Evolutionary conservation across 1,284 basidiomycete genomes (phyloP).

Genomic region (Ganoderma multipileum): DNA sequence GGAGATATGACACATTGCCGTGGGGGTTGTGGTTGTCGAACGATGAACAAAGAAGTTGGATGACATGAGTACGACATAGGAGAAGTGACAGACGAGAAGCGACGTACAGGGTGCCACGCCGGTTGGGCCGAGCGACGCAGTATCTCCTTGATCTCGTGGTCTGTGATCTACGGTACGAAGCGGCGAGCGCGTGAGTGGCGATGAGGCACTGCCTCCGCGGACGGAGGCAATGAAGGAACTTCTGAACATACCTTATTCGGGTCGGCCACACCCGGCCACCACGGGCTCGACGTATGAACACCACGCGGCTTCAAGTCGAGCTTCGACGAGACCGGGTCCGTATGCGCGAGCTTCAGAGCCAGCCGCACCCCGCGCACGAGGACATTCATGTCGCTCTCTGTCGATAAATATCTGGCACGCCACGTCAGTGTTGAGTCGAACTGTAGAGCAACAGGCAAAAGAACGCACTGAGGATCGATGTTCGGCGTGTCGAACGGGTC

Average conservation of each 20-base stretch:
- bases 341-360: constrained; percentile 34
- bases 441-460: neutral
- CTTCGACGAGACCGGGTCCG: constrained; percentile 37
- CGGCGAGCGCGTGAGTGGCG: no score
- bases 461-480: constrained; percentile 48
- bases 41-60: no score
- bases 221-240: no score
- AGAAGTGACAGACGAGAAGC: neutral
- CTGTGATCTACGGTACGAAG: neutral
- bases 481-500: constrained; percentile 46
- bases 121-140: neutral
- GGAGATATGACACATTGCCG: neutral
- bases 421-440: neutral
- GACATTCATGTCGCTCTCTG: constrained; percentile 36
- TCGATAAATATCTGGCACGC: constrained; percentile 31
- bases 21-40: neutral
- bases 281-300: constrained; percentile 27
- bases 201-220: neutral
- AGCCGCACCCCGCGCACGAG: constrained; percentile 38
- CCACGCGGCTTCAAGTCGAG: constrained; percentile 35
- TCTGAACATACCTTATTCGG: constrained; percentile 30
- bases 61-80: neutral
- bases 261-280: constrained; percentile 37
- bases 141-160: neutral
- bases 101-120: neutral